Base-by-base conservation (phyloP, 2,329 filamentous ascomycete genomes). In the Neospermospora avenae region DNA sequence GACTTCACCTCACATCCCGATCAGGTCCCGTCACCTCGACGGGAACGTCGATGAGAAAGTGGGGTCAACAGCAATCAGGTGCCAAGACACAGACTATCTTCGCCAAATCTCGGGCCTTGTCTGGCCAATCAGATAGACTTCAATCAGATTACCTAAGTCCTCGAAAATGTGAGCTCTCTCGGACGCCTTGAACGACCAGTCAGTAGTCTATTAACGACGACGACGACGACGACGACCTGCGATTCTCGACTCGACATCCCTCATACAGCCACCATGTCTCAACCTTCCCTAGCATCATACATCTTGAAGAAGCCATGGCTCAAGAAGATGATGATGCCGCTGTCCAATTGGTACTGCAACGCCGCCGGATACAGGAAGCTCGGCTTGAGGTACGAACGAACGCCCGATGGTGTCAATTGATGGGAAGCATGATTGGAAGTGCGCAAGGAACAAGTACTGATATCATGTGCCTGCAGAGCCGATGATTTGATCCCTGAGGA, bases 401-500 rank as follows among this genome's bases (percentile, higher is more conserved):
- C 34, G 48, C 37, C n/a, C 39, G 34, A 31, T 39, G 44, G 57
- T 39, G 42, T 60, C 61, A 59, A 61, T 57, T 62, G 49, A 49
- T n/a, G 41, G 31, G 10, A 44, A 11, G n/a, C 44, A 4, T 2
- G 49, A 20, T 37, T 6, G 35, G 55, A 52, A 46, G 35, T 55
- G 35, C 61, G 60, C 64, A 24, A 35, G 11, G 53, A 55, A 45
- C 5, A 22, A 7, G 22, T 71, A 46, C 70, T 58, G 41, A 31
- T 34, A n/a, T 39, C 34, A 10, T 24, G 42, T 37, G 55, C 37
- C 41, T 66, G 70, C 75, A 98, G 95, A 78, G 87, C 88, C 83
- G 95, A 99, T 78, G 95, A 99, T 76, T 80, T 99, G 75, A 90
- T 97, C 75, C 86, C 90, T 75, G 95, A 99, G 79, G 95, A 99